phyloP scores from a whole-genome alignment of 179 eudicot genomes.

The Camellia oleifera region DNA sequence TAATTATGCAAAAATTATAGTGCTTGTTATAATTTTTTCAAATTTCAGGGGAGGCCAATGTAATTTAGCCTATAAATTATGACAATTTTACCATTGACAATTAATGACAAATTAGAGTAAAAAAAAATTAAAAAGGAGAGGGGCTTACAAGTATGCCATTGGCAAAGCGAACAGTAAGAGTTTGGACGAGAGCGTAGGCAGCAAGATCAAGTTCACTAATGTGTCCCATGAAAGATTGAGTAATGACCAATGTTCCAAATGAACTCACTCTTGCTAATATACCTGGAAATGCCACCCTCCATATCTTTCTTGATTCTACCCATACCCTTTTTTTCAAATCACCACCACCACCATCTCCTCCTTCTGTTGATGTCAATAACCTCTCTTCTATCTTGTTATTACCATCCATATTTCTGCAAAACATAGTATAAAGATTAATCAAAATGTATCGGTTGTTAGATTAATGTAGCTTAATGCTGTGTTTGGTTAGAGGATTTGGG shows the following conservation, averaged over 20 bases:
- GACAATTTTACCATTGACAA: background rate
- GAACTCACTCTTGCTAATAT: slow-evolving; percentile 30
- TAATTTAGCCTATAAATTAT: background rate
- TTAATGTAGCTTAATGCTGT: too few relatives aligned
- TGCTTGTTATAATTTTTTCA: too few relatives aligned
- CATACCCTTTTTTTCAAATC: slow-evolving; percentile 31
- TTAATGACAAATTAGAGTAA: background rate
- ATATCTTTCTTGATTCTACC: slow-evolving; percentile 46
- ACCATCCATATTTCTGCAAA: slow-evolving; percentile 11
- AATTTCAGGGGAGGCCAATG: background rate
- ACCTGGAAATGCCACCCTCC: slow-evolving; percentile 48
- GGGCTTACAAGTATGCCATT: slow-evolving; percentile 46
- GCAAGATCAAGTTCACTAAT: slow-evolving; percentile 45
- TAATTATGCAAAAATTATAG: too few relatives aligned
- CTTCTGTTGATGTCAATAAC: slow-evolving; percentile 17
- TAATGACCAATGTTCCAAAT: slow-evolving; percentile 34
- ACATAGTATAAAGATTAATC: too few relatives aligned
- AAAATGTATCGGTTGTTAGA: too few relatives aligned
- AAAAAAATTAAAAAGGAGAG: background rate
- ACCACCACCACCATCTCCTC: slow-evolving; percentile 12
- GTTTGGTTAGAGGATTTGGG: too few relatives aligned
- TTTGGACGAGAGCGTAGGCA: slow-evolving; percentile 51
- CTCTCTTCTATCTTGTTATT: slow-evolving; percentile 19
- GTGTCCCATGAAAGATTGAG: slow-evolving; percentile 60
- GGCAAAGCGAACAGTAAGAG: slow-evolving; percentile 34